Percentiles rank a stretch among this genome's conserved stretches.
These are phyloP conservation scores for Trematosphaeria pertusa DNA, from an alignment of 2,329 filamentous ascomycete genomes.

Conservation along the genomic window DNA sequence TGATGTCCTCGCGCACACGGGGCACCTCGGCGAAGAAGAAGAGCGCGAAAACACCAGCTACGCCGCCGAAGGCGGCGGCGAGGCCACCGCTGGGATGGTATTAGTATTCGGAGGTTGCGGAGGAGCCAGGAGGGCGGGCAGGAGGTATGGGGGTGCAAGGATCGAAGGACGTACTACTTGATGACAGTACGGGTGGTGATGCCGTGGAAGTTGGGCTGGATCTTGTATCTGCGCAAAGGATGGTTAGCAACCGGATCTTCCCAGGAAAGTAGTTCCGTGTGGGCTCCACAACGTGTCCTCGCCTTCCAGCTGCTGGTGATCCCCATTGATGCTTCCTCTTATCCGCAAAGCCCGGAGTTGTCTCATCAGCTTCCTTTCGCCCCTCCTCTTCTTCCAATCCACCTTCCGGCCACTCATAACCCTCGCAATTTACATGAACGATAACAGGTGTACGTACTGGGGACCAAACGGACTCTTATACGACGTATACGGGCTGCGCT, in stretches of 20 bases:
- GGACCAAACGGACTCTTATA: constrained; percentile 66
- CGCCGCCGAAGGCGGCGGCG: constrained; percentile 63
- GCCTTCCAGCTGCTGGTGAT: no score
- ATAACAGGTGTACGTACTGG: constrained; percentile 58
- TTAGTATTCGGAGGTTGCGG: neutral
- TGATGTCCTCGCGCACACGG: constrained; percentile 67
- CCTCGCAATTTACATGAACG: constrained; percentile 8
- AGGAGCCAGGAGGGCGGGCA: neutral
- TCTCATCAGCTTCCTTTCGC: constrained; percentile 1
- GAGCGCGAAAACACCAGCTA: constrained; percentile 64
- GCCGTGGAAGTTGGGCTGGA: constrained; percentile 57
- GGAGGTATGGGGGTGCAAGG: neutral
- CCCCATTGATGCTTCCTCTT: neutral
- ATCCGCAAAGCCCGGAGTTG: neutral
- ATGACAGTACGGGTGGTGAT: constrained; percentile 51
- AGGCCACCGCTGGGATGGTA: constrained; percentile 47
- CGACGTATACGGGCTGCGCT: constrained; percentile 53
- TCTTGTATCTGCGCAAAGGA: constrained; percentile 56
- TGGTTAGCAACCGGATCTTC: constrained; percentile 23
- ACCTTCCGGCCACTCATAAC: neutral
- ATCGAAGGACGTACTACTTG: constrained; percentile 53
- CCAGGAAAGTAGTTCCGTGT: no score
- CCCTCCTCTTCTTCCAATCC: constrained; percentile 1
- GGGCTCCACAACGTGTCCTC: no score
- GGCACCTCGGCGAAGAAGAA: constrained; percentile 72